Conservation (phyloP, 2,329 filamentous ascomycete species). For the Phialemonium atrogriseum region DNA sequence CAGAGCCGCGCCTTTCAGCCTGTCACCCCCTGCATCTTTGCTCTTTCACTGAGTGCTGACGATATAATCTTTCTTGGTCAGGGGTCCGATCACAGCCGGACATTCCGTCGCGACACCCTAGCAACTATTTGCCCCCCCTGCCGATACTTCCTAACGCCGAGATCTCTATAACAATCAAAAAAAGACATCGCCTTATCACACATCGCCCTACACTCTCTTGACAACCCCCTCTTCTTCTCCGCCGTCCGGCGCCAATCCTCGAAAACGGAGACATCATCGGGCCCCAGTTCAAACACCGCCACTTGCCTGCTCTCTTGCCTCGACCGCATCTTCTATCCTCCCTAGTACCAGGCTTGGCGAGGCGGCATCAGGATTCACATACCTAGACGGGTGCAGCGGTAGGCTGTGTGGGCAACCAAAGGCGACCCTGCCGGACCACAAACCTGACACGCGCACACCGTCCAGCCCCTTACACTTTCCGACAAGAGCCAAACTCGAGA, state of each 20-base stretch:
- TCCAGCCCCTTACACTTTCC: slow-evolving; percentile 19
- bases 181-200: slow-evolving; percentile 6
- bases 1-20: no score
- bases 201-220: slow-evolving; percentile 8
- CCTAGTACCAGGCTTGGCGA: slow-evolving; percentile 28
- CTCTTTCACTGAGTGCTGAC: no score
- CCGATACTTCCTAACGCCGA: slow-evolving; percentile 13
- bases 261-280: slow-evolving; percentile 43
- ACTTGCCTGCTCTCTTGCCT: slow-evolving; percentile 38
- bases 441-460: slow-evolving; percentile 24
- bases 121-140: slow-evolving; percentile 6
- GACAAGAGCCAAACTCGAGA: slow-evolving; percentile 10
- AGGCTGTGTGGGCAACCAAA: slow-evolving; percentile 24
- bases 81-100: no score
- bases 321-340: slow-evolving; percentile 45
- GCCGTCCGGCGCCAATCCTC: no score
- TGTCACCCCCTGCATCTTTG: no score
- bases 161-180: slow-evolving; percentile 6
- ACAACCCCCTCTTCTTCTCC: no score
- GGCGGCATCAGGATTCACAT: slow-evolving; percentile 10
- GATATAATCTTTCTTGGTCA: no score
- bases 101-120: not conserved
- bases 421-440: slow-evolving; percentile 20
- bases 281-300: slow-evolving; percentile 34
- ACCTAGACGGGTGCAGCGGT: slow-evolving; percentile 26